These are phyloP conservation scores for Saccharomyces pastorianus DNA, from an alignment of 1,139 yeast species.

Conservation along the genomic window DNA sequence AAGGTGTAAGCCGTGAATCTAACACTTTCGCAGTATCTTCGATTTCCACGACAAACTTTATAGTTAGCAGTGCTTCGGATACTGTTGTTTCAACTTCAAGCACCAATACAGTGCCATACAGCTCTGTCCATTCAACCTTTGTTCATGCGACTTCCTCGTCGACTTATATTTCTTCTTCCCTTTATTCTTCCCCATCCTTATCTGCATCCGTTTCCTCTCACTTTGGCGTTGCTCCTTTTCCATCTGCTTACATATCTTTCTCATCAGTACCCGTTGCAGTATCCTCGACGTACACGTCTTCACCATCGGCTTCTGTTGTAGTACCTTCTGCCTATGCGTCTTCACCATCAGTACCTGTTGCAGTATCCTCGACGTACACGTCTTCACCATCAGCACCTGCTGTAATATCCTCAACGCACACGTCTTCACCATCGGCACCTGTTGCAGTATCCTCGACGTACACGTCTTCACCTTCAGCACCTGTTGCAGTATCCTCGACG, in stretches of 20 bases:
- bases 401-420: neutral
- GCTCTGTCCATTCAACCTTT: neutral
- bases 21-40: neutral
- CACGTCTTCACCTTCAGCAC: neutral
- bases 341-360: neutral
- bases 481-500: neutral
- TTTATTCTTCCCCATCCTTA: no score
- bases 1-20: neutral
- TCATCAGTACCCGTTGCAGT: no score
- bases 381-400: neutral
- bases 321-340: neutral
- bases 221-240: no score
- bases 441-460: neutral
- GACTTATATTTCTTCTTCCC: neutral
- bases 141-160: neutral
- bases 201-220: no score
- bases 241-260: no score
- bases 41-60: neutral
- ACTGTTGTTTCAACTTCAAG: neutral
- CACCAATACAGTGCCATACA: neutral
- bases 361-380: neutral
- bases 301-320: neutral
- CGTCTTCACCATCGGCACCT: neutral
- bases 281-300: neutral
- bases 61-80: neutral